A percentile compares a stretch with the other conserved stretches of the same genome.
Conservation (phyloP, 129 eudicot species). For the Arctium lappa region DNA sequence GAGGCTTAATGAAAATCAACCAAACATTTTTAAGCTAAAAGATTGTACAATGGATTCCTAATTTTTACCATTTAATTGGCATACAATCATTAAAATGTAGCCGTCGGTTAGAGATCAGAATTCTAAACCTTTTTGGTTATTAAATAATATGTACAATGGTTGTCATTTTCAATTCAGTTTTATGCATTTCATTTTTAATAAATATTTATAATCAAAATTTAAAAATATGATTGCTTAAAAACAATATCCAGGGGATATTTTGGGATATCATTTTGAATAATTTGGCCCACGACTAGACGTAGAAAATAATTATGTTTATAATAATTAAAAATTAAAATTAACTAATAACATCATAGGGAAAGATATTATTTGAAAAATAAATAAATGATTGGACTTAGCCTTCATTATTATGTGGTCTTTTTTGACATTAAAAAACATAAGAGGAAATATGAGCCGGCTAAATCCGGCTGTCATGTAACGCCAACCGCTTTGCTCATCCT, state of each 20-base stretch:
- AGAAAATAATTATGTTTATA: not conserved
- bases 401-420: not conserved
- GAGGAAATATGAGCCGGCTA: constrained; percentile 27
- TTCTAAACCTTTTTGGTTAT: not conserved
- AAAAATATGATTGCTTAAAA: not conserved
- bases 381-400: not conserved
- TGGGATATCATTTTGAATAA: not conserved
- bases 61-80: not conserved
- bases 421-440: not conserved
- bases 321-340: not conserved
- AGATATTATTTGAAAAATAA: not conserved
- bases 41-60: not conserved
- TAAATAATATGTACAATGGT: not conserved
- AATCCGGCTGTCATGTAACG: constrained; percentile 34
- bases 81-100: not conserved
- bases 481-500: constrained; percentile 28
- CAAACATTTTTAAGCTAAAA: too few species aligned
- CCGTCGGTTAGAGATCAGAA: not conserved
- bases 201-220: not conserved
- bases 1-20: too few species aligned
- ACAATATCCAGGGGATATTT: not conserved
- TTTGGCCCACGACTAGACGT: constrained; percentile 8
- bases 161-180: not conserved
- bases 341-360: not conserved
- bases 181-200: not conserved